A percentile compares a stretch with the other conserved stretches of the same genome.
Evolutionary conservation across 805 yeast species (phyloP).

Genomic region (Metschnikowia lochheadii): DNA sequence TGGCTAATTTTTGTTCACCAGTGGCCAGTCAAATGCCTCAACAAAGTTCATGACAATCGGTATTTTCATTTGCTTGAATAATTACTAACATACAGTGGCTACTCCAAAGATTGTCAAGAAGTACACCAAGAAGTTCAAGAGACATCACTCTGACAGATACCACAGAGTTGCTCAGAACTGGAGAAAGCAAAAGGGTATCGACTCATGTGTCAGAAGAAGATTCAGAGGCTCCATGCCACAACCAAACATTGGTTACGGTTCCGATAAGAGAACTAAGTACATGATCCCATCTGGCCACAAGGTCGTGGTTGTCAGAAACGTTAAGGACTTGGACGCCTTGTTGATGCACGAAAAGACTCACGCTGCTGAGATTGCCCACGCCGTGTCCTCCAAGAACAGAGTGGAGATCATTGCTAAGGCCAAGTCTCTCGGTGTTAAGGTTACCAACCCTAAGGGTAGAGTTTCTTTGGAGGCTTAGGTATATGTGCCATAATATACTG

Average conservation of each 20-base stretch:
- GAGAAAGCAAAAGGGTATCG: slow-evolving; percentile 99
- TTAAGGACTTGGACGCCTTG: slow-evolving; percentile 89
- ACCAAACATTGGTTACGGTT: slow-evolving; percentile 99
- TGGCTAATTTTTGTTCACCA: too few relatives aligned
- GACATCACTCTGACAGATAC: slow-evolving; percentile 99
- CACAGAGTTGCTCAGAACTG: slow-evolving; percentile 97
- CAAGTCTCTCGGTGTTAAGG: slow-evolving; percentile 96
- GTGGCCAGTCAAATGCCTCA: too few relatives aligned
- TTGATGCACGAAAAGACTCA: slow-evolving; percentile 96
- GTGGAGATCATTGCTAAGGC: slow-evolving; percentile 94
- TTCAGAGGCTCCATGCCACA: slow-evolving; percentile 98
- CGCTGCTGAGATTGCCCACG: slow-evolving; percentile 99
- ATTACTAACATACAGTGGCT: slow-evolving; percentile 59
- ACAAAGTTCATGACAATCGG: too few relatives aligned
- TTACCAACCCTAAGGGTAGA: slow-evolving; percentile 99
- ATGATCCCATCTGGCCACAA: slow-evolving; percentile 97
- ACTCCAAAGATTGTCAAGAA: slow-evolving; percentile 99
- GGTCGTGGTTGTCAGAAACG: slow-evolving; percentile 89
- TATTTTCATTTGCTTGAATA: too few relatives aligned
- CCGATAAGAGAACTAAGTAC: slow-evolving; percentile 98
- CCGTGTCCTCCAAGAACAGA: slow-evolving; percentile 97
- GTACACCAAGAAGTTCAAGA: slow-evolving; percentile 98
- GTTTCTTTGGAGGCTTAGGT: slow-evolving; percentile 93
- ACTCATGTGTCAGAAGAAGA: slow-evolving; percentile 99
- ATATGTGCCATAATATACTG: slow-evolving; percentile 14